Conservation (phyloP, 1,284 basidiomycete genomes). For the Coniferiporia sulphurascens region DNA sequence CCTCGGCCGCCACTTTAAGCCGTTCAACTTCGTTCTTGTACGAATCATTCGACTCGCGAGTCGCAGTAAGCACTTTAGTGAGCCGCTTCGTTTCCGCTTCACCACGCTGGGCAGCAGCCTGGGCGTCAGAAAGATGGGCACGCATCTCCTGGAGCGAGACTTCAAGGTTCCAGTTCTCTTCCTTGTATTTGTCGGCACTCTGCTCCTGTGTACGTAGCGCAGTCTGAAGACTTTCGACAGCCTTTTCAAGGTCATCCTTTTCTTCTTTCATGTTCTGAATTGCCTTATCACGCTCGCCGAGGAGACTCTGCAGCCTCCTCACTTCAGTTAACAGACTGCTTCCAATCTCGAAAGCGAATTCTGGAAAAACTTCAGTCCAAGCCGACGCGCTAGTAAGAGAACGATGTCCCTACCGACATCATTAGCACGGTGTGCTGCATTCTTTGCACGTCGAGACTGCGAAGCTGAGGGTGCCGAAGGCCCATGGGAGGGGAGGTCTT, state of each 20-base stretch:
- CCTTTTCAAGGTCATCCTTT: slow-evolving; percentile 77
- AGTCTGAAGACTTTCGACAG: slow-evolving; percentile 63
- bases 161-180: slow-evolving; percentile 51
- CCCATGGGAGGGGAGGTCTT: slow-evolving; percentile 37
- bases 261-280: slow-evolving; percentile 86
- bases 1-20: slow-evolving; percentile 58
- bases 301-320: slow-evolving; percentile 78
- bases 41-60: slow-evolving; percentile 76
- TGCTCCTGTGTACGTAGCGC: slow-evolving; percentile 75
- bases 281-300: slow-evolving; percentile 85
- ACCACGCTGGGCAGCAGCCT: slow-evolving; percentile 61
- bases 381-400: neutral
- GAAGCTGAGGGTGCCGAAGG: slow-evolving; percentile 52
- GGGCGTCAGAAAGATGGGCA: slow-evolving; percentile 62
- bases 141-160: slow-evolving; percentile 87
- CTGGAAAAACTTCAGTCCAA: slow-evolving; percentile 34
- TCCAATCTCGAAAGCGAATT: slow-evolving; percentile 95
- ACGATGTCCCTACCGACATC: slow-evolving; percentile 63
- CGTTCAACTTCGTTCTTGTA: slow-evolving; percentile 87
- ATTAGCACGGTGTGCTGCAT: slow-evolving; percentile 78
- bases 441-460: slow-evolving; percentile 78
- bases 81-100: slow-evolving; percentile 83
- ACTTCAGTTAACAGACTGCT: slow-evolving; percentile 88
- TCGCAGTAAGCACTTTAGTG: slow-evolving; percentile 65
- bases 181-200: slow-evolving; percentile 37